Base-by-base conservation (phyloP, 352 stramenopile genomes). In the Globisporangium ultimum region DNA sequence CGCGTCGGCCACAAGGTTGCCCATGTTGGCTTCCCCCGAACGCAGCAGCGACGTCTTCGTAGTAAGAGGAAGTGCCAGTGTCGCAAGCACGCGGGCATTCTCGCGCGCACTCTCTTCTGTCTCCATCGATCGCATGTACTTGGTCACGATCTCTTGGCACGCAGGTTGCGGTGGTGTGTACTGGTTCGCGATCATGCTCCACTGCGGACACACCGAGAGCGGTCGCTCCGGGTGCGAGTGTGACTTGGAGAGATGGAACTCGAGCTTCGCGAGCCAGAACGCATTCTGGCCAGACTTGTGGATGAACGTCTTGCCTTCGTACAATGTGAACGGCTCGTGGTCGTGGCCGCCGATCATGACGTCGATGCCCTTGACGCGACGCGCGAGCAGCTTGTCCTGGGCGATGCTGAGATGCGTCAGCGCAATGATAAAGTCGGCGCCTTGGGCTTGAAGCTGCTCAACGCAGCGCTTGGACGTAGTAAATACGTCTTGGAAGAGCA, bases 291-390 rank as follows among this genome's bases (percentile, higher is more conserved):
- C 89, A 40, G 82, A 95, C 62, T 97, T 97, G 77, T 96, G 90
- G 36, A 97, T 87, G 40, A 97, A 76, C 1, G 88, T 94, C 22
- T 87, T 76, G 57, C 80, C 66, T 60, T 91, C 71, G 48, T 93
- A 88, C 50, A 91, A 56, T 45, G 89, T 91, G 53, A 96, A 88
- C 0, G 87, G 87, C 42, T 97, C 88, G 63, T 98, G 92, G 62
- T 98, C 92, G 64, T 98, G 92, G 12, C 92, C 90, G 14, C 91
- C 91, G 18, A 98, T 71, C 40, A 97, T 81, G 45, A 97, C 54
- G 52, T 96, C 75, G 34, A 96, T 93, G 8, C 82, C 82, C 6
- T 76, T 74, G 22, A 89, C 72, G 42, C 73, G 73, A 3, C 71
- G 64, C 0, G 84, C 84, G 34, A 97, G 57, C 21, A 82, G 59